A percentile compares a stretch with the other conserved stretches of the same genome.
Evolutionary conservation across 345 rosid genomes (phyloP).

Genomic region (Firmiana major): DNA sequence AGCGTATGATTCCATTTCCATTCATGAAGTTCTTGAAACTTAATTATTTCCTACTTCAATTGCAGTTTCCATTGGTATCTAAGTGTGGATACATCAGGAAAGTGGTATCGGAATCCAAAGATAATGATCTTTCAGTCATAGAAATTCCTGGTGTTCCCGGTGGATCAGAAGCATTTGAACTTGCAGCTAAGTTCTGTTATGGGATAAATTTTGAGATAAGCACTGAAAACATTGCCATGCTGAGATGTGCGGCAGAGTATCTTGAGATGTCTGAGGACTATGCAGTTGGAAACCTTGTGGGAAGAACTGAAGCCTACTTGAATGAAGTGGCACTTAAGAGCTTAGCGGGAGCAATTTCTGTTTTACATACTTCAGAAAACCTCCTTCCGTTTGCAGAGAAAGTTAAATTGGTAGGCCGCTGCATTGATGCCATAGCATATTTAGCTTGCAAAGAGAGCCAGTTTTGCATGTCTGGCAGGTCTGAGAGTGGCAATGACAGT

Average conservation of each 20-base stretch:
- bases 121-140: constrained; percentile 50
- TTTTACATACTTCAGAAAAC: constrained; percentile 53
- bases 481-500: constrained; percentile 36
- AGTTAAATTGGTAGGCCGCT: constrained; percentile 69
- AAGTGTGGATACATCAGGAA: constrained; percentile 75
- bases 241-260: constrained; percentile 79
- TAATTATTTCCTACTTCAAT: not conserved
- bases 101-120: constrained; percentile 55
- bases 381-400: constrained; percentile 67
- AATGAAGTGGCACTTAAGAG: constrained; percentile 73
- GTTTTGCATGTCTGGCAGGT: constrained; percentile 40
- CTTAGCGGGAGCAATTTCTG: constrained; percentile 63
- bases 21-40: not conserved
- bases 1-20: no score
- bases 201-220: constrained; percentile 86
- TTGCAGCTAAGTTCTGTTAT: constrained; percentile 89
- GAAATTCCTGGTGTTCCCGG: constrained; percentile 63
- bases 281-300: constrained; percentile 62
- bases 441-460: constrained; percentile 72
- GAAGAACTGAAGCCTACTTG: constrained; percentile 72
- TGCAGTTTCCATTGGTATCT: constrained; percentile 82
- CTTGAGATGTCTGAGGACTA: constrained; percentile 88
- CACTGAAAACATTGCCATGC: constrained; percentile 71
- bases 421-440: constrained; percentile 77
- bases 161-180: constrained; percentile 73